Base-by-base conservation (phyloP, 2,329 filamentous ascomycete genomes). In the Hirsutella minnesotensis region DNA sequence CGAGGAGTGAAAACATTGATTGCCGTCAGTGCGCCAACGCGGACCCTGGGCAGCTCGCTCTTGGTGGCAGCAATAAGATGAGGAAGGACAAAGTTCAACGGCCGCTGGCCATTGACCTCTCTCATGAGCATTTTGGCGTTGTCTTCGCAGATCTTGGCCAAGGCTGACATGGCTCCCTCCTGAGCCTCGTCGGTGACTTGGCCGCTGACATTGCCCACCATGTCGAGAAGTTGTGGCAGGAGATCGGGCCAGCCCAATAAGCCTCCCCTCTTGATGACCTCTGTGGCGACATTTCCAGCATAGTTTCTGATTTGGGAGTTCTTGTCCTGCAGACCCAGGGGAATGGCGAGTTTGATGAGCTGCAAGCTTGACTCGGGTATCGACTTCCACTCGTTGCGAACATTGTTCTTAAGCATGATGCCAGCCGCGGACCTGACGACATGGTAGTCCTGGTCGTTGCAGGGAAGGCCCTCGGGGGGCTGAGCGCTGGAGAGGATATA, bases 61-160 rank as follows among this genome's bases (percentile, higher is more conserved):
- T 81, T 78, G 41, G 87, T 92, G 47, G 94, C 92, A 44, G 89
- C 77, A 52, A 98, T 79, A 47, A 98, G 74, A 63, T 94, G 90
- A 10, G 92, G 92, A 40, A 96, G 81, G 38, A 98, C 79, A 54
- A 88, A 83, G 59, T 84, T 83, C 46, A 96, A 76, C 2, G 92
- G 92, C 44, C 88, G 77, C 62, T 95, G 83, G 47, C 88, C 87
- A 56, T 88, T 81, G 60, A 94, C 86, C 49, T 95, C 86, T 53
- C 82, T 81, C 63, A 94, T 87, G 42, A 98, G 70, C 46, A 86
- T 73, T 58, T 84, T 87, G 56, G 79, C 81, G 66, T 94, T 95
- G 65, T 98, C 92, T 64, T 98, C 92, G 64, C 92, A 98, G 47
- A 98, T 89, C 70, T 96, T 96, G 60, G 83, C 71, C 62, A 98